A percentile compares a stretch with the other conserved stretches of the same genome.
phyloP scores from a whole-genome alignment of 78 protist species.

The slime mould (Dictyostelium discoideum) region DNA sequence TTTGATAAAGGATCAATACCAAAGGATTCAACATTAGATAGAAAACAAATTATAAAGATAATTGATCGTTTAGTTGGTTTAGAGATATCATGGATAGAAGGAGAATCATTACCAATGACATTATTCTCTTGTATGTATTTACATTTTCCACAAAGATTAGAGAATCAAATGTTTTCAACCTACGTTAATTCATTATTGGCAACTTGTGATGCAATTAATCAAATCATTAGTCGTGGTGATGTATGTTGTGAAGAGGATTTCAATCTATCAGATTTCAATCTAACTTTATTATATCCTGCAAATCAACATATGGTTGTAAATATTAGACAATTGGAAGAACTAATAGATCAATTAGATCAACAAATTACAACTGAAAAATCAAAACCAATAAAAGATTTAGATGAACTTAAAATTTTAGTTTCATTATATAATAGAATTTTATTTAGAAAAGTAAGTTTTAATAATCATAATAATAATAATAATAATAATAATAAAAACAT shows the following conservation, averaged over 20 bases:
- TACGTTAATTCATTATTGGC: constrained; percentile 38
- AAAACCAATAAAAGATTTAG: not conserved
- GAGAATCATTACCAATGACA: constrained; percentile 33
- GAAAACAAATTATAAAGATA: constrained; percentile 24
- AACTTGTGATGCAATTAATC: not conserved
- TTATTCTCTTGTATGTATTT: constrained; percentile 57
- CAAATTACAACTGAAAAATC: not conserved
- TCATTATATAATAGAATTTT: constrained; percentile 16
- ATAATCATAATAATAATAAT: not conserved
- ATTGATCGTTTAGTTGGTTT: constrained; percentile 19
- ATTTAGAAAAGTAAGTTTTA: constrained; percentile 32
- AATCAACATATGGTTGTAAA: constrained; percentile 14
- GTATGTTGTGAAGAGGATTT: constrained; percentile 65
- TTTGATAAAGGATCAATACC: constrained; percentile 6
- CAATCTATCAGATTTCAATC: constrained; percentile 13
- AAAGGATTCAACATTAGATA: constrained; percentile 15
- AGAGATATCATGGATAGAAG: constrained; percentile 47
- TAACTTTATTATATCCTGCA: not conserved
- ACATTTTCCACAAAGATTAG: constrained; percentile 17
- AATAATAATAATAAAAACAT: too few relatives aligned
- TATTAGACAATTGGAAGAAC: not conserved
- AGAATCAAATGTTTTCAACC: not conserved
- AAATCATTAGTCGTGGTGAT: constrained; percentile 43
- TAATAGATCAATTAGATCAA: not conserved
- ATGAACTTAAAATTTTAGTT: not conserved